phyloP scores from a whole-genome alignment of 202 grass and related monocot genomes.

The Eragrostis tef region DNA sequence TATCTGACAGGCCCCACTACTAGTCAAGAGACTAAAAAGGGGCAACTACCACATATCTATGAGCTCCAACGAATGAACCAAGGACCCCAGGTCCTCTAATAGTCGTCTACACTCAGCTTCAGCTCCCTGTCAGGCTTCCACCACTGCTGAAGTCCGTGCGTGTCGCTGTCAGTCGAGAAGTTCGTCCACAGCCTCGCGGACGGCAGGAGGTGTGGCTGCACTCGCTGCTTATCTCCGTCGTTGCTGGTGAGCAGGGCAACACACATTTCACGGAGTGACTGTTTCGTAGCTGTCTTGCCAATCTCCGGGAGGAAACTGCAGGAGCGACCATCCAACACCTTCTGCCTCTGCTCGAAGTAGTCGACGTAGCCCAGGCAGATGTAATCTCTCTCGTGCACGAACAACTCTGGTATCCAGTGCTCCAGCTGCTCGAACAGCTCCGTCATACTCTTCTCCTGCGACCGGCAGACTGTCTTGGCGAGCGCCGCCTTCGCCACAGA shows the following conservation, averaged over 20 bases:
- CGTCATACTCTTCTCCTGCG: not conserved
- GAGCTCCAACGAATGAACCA: too few species aligned
- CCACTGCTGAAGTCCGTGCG: conserved; percentile 41
- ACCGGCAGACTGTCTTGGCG: not conserved
- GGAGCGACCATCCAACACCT: not conserved
- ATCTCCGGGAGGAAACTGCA: not conserved
- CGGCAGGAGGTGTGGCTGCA: conserved; percentile 26
- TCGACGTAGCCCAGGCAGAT: conserved; percentile 36
- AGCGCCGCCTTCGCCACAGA: not conserved
- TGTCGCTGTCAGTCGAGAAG: not conserved
- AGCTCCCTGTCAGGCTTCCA: not conserved
- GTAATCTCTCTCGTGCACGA: not conserved
- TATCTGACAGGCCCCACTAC: too few species aligned
- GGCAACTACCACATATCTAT: too few species aligned
- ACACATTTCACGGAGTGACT: conserved; percentile 17
- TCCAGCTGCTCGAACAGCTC: conserved; percentile 11
- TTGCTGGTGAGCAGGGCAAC: not conserved
- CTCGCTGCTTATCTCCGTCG: not conserved
- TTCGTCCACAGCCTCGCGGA: conserved; percentile 29
- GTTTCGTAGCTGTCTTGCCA: not conserved
- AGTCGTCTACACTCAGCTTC: too few species aligned
- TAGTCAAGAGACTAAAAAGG: too few species aligned
- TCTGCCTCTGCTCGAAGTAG: conserved; percentile 20
- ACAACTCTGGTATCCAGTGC: conserved; percentile 33
- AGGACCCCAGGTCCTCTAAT: too few species aligned